Evolutionary conservation across 2,329 filamentous ascomycete species (phyloP).

Genomic region (Botrytis fabae): DNA sequence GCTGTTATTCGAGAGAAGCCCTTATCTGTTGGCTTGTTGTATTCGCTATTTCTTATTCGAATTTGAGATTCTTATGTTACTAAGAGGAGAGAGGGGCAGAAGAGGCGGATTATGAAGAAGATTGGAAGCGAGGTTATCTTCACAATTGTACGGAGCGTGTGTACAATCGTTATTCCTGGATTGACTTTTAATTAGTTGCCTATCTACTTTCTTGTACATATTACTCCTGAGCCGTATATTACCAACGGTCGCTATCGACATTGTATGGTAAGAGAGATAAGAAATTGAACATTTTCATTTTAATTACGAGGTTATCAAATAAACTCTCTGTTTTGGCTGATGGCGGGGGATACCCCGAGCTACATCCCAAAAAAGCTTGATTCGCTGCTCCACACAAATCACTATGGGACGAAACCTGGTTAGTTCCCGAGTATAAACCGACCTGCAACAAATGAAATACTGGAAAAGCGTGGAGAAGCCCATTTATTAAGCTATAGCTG

Average conservation of each 20-base stretch:
- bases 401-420: background rate
- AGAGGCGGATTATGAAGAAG: background rate
- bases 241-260: background rate
- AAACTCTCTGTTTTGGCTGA: background rate
- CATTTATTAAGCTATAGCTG: background rate
- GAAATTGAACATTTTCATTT: background rate
- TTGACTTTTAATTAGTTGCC: background rate
- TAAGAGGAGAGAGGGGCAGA: background rate
- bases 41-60: slow-evolving; percentile 24
- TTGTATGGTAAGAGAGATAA: background rate
- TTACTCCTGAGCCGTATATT: background rate
- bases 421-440: slow-evolving; percentile 6
- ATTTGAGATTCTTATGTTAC: slow-evolving; percentile 26
- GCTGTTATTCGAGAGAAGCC: slow-evolving; percentile 5
- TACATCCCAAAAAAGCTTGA: background rate
- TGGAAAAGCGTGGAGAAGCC: background rate
- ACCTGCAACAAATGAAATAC: background rate
- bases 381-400: background rate
- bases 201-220: background rate
- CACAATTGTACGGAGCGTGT: background rate
- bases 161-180: background rate
- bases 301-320: background rate
- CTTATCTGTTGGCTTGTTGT: background rate
- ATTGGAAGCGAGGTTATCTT: background rate
- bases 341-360: background rate